Evolutionary conservation across 805 yeast species (phyloP), one percentile per base, ranked within the genome.

Genomic region (Metschnikowia rubicola): DNA sequence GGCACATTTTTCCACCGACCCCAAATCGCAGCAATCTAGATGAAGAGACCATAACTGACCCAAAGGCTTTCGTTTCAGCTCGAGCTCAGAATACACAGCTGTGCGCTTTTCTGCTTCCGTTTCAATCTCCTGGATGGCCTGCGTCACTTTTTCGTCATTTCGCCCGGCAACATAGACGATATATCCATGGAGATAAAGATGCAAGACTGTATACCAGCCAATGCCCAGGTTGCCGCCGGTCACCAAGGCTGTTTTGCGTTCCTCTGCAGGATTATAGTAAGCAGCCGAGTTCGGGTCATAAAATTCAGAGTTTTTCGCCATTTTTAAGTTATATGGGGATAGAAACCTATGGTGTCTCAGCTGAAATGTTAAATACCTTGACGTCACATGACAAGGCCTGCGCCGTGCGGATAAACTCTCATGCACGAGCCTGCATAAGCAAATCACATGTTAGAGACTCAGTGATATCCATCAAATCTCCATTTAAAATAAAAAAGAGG

Each of bases 141-240:
- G 57, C 9, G 39, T n/a, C 7, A 66, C 67, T 50, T 63, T 69
- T 11, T 47, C 37, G 45, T 62, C 65, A 35, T 61, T 66, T 52
- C 76, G 54, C 4, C 74, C 76, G 1, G 64, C 65, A 38, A 71
- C 48, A 46, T 70, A 71, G 8, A 71, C 68, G 0, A 55, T 49
- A 47, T 62, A 70, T 1, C 76, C 76, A 41, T 71, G 76, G 26
- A 70, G 57, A 51, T 66, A 69, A 26, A 71, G 61, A 51, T 70
- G 73, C 30, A 71, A 54, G 7, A 59, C 67, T 1, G 74, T 70
- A 52, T 52, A 70, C 66, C 65, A 71, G 10, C 76, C 76, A 40
- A 71, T 64, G 8, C 76, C 76, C 6, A 67, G 61, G 39, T 66
- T 67, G 10, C 71, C 75, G 5, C 75, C 76, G 5, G 76, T 71